A percentile compares a stretch with the other conserved stretches of the same genome.
Evolutionary conservation across 495 filamentous ascomycete genomes (phyloP).

Genomic region (Penicillium diatomitis): DNA sequence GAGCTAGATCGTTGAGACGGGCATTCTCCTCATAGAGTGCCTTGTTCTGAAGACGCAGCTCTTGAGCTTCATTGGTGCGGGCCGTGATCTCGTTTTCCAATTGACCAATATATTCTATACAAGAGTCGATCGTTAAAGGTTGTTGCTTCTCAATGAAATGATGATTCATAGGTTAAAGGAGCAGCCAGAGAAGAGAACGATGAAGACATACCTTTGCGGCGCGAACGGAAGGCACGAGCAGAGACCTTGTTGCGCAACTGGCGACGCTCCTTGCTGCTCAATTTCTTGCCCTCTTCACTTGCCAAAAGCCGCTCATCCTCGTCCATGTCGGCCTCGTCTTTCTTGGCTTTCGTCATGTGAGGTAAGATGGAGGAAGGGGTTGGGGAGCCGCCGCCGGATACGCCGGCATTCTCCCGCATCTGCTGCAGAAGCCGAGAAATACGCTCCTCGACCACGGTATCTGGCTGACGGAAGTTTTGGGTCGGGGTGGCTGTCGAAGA

Average conservation of each 20-base stretch:
- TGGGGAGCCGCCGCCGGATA: constrained; percentile 41
- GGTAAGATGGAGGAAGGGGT: constrained; percentile 33
- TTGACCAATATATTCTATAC: constrained; percentile 82
- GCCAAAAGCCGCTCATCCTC: constrained; percentile 89
- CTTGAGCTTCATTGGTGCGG: constrained; percentile 60
- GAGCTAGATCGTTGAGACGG: constrained; percentile 66
- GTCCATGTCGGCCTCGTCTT: constrained; percentile 97
- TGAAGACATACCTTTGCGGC: constrained; percentile 75
- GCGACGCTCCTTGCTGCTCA: constrained; percentile 86
- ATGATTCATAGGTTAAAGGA: constrained; percentile 31
- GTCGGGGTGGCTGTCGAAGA: constrained; percentile 18
- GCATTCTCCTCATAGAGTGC: constrained; percentile 70
- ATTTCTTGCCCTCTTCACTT: constrained; percentile 95
- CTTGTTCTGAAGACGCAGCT: constrained; percentile 64
- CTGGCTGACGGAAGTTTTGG: constrained; percentile 43
- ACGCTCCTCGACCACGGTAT: constrained; percentile 71
- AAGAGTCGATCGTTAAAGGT: too few species aligned
- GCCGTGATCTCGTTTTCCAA: constrained; percentile 76
- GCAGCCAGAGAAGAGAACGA: neutral
- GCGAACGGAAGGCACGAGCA: constrained; percentile 86
- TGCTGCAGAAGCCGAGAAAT: constrained; percentile 77
- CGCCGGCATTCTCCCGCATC: constrained; percentile 61
- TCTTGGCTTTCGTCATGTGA: constrained; percentile 56
- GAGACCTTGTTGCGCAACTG: constrained; percentile 98
- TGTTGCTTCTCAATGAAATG: neutral